Base-by-base conservation (phyloP, 805 yeast species). In the Teunomyces funiuensis region DNA sequence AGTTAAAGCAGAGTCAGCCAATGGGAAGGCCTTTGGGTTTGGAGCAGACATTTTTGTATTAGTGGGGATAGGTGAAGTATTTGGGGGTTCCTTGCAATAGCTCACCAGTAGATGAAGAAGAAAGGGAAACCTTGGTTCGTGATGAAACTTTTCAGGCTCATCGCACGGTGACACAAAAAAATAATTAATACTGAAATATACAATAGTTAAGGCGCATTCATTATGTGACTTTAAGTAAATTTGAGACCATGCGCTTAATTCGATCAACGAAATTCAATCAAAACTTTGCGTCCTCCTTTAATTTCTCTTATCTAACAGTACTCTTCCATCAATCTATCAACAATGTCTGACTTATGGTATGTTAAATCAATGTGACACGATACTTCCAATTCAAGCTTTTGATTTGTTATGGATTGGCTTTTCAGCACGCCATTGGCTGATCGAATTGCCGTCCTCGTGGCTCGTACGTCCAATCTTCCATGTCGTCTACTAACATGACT, bases 21-120 rank as follows among this genome's bases (percentile, higher is more conserved):
- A 81, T 67, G 99, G 99, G 77, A 93, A 93, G 53, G 99, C 99
- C 71, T 90, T 87, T 71, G 97, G 95, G 82, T 91, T 91, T 73
- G 95, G 88, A 52, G 88, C 79, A 67, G 91, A 84, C 91, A 85
- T 31, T 61, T 30, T 9, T 20, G 33, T 37, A 17, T 26, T 20
- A 10, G 19, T 4, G 13, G 34, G n/a, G 33, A 11, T 10, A 27
- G 6, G 19, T 15, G 11, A 28, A 16, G 34, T 31, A 15, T 15
- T 9, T 28, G 34, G 34, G 14, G 60, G 62, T 53, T 60, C 63
- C 63, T 58, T 58, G 63, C 63, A 55, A 41, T 49, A 56, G 61
- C 61, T 57, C 63, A 52, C 63, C 59, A 44, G 50, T 47, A 43
- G 31, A 28, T 46, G 43, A 37, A 36, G 34, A 31, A 19, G 19